Percentiles rank a stretch among this genome's conserved stretches.
Conservation (phyloP, 2,329 filamentous ascomycete species). For the Reticulascus tulasneorum region DNA sequence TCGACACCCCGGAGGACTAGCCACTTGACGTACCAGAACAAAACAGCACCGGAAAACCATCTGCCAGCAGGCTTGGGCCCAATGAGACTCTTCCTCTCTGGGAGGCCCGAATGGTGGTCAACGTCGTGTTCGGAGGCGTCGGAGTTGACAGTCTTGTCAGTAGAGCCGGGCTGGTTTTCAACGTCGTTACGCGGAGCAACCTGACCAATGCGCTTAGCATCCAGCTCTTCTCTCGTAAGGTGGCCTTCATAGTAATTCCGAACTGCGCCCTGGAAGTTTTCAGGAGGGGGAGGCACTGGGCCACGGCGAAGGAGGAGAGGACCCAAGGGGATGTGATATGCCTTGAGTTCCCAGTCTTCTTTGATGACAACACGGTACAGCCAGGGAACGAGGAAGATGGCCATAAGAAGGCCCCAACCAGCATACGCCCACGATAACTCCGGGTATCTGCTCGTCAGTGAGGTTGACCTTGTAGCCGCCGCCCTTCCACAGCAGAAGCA, state of each 20-base stretch:
- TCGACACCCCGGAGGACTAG: conserved; percentile 44
- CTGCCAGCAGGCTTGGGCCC: conserved; percentile 36
- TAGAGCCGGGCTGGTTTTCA: too few species aligned
- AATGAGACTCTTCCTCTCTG: too few species aligned
- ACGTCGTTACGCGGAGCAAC: too few species aligned
- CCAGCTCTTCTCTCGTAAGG: conserved; percentile 48
- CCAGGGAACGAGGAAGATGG: conserved; percentile 56
- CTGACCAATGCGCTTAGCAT: too few species aligned
- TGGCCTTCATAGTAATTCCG: conserved; percentile 55
- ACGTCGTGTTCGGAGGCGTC: too few species aligned
- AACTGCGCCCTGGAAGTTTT: conserved; percentile 35
- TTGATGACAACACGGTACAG: conserved; percentile 54
- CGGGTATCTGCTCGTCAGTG: conserved; percentile 42
- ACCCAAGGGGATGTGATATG: conserved; percentile 50
- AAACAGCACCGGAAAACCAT: conserved; percentile 37
- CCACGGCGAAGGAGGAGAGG: conserved; percentile 47
- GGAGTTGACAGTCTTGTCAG: too few species aligned
- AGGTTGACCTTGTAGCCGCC: conserved; percentile 42
- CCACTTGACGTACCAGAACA: conserved; percentile 43
- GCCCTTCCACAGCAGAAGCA: conserved; percentile 59
- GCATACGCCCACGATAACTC: conserved; percentile 51
- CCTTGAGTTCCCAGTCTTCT: conserved; percentile 57
- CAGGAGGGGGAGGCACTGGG: conserved; percentile 36
- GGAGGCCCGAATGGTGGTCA: too few species aligned
- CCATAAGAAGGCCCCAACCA: conserved; percentile 43